These are phyloP conservation scores for Rhodofomes roseus DNA, from an alignment of 1,284 basidiomycete species.

Conservation along the genomic window DNA sequence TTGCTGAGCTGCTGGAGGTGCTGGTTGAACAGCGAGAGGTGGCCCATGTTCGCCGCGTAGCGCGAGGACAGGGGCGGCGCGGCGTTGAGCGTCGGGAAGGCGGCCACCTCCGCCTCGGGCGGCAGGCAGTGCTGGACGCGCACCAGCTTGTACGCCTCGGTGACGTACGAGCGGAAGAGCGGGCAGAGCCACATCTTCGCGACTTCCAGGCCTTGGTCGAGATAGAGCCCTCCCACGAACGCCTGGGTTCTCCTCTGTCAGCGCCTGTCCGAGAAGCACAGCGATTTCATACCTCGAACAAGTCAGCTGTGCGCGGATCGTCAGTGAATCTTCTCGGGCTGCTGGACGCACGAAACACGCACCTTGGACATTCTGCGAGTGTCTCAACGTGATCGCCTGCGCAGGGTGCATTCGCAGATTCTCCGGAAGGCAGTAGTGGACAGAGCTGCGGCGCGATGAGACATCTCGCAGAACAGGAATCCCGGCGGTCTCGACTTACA, in stretches of 20 bases:
- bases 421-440: constrained; percentile 58
- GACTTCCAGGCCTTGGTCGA: constrained; percentile 57
- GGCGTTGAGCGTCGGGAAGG: constrained; percentile 12
- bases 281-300: constrained; percentile 57
- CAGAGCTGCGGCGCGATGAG: constrained; percentile 39
- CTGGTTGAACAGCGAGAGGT: constrained; percentile 76
- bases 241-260: constrained; percentile 40
- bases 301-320: constrained; percentile 48
- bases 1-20: constrained; percentile 53
- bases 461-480: not conserved
- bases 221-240: constrained; percentile 69
- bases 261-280: not conserved
- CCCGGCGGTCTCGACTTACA: constrained; percentile 38
- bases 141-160: constrained; percentile 56
- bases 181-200: constrained; percentile 54
- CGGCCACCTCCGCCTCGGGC: constrained; percentile 26
- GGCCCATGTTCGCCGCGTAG: constrained; percentile 40
- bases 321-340: not conserved
- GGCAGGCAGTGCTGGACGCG: constrained; percentile 61
- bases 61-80: constrained; percentile 16
- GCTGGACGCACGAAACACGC: constrained; percentile 12
- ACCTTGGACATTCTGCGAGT: constrained; percentile 70
- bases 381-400: constrained; percentile 62
- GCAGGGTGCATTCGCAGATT: constrained; percentile 60
- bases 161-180: constrained; percentile 60